Conservation (phyloP, 305 asterid species). For the Solanum chacoense region DNA sequence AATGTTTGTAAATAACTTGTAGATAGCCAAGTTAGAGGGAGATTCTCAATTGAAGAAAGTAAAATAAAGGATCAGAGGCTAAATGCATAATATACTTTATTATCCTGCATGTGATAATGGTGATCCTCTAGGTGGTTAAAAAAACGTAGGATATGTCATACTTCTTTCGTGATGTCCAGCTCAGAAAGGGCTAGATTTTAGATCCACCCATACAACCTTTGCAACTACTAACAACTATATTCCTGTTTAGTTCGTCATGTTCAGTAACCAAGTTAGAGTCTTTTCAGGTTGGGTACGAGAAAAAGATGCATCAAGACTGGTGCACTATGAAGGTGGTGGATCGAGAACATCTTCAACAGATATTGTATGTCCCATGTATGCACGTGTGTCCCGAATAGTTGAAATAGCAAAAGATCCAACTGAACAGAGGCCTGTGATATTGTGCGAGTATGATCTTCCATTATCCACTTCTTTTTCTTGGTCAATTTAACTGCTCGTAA, state of each 20-base stretch:
- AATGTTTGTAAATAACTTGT: background rate
- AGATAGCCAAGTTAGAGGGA: background rate
- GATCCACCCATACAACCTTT: background rate
- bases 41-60: background rate
- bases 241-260: background rate
- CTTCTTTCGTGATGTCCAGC: background rate
- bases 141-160: background rate
- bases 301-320: conserved; percentile 73
- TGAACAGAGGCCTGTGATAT: conserved; percentile 79
- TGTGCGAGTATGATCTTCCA: conserved; percentile 79
- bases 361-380: conserved; percentile 96
- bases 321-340: conserved; percentile 98
- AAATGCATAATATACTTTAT: background rate
- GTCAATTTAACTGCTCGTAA: background rate
- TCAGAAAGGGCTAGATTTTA: background rate
- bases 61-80: background rate
- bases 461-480: conserved; percentile 7
- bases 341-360: conserved; percentile 87
- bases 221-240: background rate
- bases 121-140: background rate
- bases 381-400: conserved; percentile 87
- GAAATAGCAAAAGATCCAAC: conserved; percentile 85
- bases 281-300: conserved; percentile 81
- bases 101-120: background rate
- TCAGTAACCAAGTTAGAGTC: background rate